Conservation (phyloP, 768 basidiomycete species). For the Lanmaoa pseudosensibilis region DNA sequence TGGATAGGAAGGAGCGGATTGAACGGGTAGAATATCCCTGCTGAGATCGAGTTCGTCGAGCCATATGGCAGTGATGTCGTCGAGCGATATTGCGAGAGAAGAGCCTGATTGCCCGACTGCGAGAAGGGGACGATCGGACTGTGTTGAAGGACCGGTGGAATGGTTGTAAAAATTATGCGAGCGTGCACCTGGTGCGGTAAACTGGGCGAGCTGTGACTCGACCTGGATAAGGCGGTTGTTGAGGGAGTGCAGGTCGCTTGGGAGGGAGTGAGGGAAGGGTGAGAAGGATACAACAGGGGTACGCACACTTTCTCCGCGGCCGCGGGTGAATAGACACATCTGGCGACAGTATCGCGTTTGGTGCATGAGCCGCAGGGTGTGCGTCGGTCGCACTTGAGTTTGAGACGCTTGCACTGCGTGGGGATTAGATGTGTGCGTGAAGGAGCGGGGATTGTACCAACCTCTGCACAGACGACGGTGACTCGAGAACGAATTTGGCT, state of each 20-base stretch:
- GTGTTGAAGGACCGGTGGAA: constrained; percentile 10
- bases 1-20: constrained; percentile 12
- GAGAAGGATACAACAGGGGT: constrained; percentile 1
- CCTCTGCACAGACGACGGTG: constrained; percentile 83
- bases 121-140: constrained; percentile 34
- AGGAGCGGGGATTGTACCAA: constrained; percentile 30
- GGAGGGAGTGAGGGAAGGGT: neutral
- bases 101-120: constrained; percentile 41
- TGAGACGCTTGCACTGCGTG: constrained; percentile 78
- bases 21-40: constrained; percentile 25
- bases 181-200: constrained; percentile 36
- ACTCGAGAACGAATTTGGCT: constrained; percentile 75
- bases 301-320: constrained; percentile 84
- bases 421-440: constrained; percentile 5
- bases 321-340: constrained; percentile 77
- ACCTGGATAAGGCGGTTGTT: constrained; percentile 77
- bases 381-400: constrained; percentile 81
- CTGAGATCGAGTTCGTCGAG: constrained; percentile 51
- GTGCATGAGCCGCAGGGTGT: constrained; percentile 76
- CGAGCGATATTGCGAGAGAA: constrained; percentile 52
- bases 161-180: constrained; percentile 21
- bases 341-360: constrained; percentile 71
- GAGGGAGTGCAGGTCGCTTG: constrained; percentile 76
- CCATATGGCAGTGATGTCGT: constrained; percentile 63
- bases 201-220: constrained; percentile 57